phyloP scores from a whole-genome alignment of 2,329 filamentous ascomycete species.

The Xylaria sp. region DNA sequence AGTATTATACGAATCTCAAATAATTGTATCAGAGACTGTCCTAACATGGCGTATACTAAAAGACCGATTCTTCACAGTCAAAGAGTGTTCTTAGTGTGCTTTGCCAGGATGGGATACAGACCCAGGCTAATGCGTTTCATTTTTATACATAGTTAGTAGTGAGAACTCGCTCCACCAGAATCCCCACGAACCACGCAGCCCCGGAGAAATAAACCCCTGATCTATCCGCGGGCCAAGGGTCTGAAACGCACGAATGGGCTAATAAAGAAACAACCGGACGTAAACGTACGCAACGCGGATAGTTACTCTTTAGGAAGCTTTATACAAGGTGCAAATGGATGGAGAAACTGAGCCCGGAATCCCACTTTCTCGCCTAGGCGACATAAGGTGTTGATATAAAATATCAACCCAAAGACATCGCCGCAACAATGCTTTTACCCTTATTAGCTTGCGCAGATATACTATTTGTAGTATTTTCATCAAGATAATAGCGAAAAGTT shows the following conservation, averaged over 20 bases:
- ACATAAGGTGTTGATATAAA: background rate
- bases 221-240: background rate
- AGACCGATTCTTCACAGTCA: no score
- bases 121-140: no score
- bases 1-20: no score
- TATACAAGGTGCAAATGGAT: background rate
- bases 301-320: no score
- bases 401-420: background rate
- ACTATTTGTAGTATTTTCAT: background rate
- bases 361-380: background rate
- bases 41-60: no score
- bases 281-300: background rate
- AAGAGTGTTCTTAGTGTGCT: no score
- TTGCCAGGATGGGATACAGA: no score
- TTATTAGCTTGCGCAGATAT: background rate
- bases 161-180: background rate
- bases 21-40: no score
- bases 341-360: background rate
- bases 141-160: no score
- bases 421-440: background rate
- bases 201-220: background rate
- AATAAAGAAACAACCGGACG: background rate
- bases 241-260: conserved; percentile 1
- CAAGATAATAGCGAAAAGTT: no score
- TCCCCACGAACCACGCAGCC: background rate